Percentiles rank a stretch among this genome's conserved stretches.
Evolutionary conservation across 352 stramenopile genomes (phyloP).

Genomic region (Thalassiosira hispida): DNA sequence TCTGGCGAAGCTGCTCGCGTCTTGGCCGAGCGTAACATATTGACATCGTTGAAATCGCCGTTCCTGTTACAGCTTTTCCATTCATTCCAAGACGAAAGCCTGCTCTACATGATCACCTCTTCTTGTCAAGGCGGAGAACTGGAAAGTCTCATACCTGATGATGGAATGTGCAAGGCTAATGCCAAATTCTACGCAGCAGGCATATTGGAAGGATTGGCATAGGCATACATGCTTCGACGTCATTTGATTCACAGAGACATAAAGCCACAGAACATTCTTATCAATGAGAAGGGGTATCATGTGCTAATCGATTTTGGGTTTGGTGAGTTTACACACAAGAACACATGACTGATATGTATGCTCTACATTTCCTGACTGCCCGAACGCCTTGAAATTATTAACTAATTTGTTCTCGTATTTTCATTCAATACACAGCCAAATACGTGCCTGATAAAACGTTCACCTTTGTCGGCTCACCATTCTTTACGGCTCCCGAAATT

Average conservation of each 20-base stretch:
- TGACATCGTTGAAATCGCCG: slow-evolving; percentile 90
- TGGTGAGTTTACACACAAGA: slow-evolving; percentile 37
- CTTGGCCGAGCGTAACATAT: slow-evolving; percentile 93
- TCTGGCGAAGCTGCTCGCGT: slow-evolving; percentile 91
- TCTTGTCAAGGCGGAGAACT: slow-evolving; percentile 93
- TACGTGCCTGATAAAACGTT: slow-evolving; percentile 90
- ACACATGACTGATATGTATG: not conserved
- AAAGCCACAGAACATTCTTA: slow-evolving; percentile 91
- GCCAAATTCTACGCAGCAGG: slow-evolving; percentile 83
- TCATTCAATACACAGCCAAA: slow-evolving; percentile 86
- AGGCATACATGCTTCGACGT: slow-evolving; percentile 38
- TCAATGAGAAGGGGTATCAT: slow-evolving; percentile 93
- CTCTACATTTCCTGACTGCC: not conserved
- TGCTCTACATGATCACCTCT: slow-evolving; percentile 95
- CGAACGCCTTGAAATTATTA: not conserved
- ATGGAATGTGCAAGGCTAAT: slow-evolving; percentile 59
- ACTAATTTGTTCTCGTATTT: not conserved
- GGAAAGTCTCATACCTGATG: slow-evolving; percentile 90
- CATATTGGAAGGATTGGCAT: slow-evolving; percentile 72
- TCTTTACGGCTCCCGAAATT: slow-evolving; percentile 65
- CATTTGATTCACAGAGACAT: slow-evolving; percentile 83
- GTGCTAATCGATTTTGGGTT: slow-evolving; percentile 98
- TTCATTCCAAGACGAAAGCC: slow-evolving; percentile 90
- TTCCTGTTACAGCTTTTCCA: slow-evolving; percentile 92
- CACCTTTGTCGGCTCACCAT: slow-evolving; percentile 87